Base-by-base conservation (phyloP, 352 stramenopile genomes). In the Phytophthora boehmeriae region DNA sequence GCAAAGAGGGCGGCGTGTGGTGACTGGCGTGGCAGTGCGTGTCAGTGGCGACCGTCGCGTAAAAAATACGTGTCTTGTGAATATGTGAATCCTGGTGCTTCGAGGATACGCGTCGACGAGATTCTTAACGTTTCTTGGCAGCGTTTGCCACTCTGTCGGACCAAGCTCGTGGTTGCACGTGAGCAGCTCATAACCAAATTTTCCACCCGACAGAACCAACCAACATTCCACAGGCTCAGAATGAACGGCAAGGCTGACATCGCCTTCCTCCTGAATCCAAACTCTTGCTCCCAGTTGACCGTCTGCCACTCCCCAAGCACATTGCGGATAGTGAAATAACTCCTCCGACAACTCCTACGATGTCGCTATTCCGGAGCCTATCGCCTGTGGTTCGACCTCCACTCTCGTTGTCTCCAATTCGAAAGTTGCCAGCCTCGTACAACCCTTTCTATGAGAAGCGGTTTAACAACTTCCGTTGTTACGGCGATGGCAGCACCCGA, bases 241-340 rank as follows among this genome's bases (percentile, higher is more conserved):
- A 76, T 76, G 68, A 68, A 66, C 60, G 54, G 45, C 54, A 76
- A 76, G 54, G 56, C 68, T 48, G 64, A 76, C 63, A 76, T 76
- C 68, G 68, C 64, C 43, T 76, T 74, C 59, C 65, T 76, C 54
- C 68, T 76, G 42, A 76, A 76, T 35, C 68, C 68, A 25, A 66
- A 61, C 32, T 50, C 49, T 8, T 48, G 55, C 14, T 27, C 34
- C 5, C 46, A 58, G 32, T 52, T 59, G 32, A 8, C 50, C 5
- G 46, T 19, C 35, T 61, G 11, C 13, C 49, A 45, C 11, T 10
- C 57, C 41, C 47, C 14, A 16, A 25, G 45, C 36, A 38, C 42
- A 30, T 54, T 22, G 30, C 54, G 25, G 17, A 49, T 27, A 53
- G 20, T 44, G 20, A 60, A 19, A 27, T 23, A 25, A 63, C 49